Conservation (phyloP, 208 protist genomes). For the Trypanosoma scelopori region DNA sequence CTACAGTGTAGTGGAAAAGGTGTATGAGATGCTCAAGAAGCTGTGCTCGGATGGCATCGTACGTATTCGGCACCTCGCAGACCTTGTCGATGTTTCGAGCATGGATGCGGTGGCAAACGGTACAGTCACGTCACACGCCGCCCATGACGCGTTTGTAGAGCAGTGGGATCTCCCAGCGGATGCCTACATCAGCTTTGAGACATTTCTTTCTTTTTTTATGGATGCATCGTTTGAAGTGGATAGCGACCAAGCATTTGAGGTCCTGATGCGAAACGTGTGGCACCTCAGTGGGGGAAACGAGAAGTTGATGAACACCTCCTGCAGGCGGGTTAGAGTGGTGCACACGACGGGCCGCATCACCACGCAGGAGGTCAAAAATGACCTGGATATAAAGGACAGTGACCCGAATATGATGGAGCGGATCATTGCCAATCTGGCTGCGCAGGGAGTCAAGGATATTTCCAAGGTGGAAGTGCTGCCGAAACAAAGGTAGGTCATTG, state of each 20-base stretch:
- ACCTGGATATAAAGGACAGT: constrained; percentile 64
- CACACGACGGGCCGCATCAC: constrained; percentile 83
- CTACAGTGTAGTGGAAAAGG: constrained; percentile 50
- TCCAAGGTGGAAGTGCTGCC: constrained; percentile 52
- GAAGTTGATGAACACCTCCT: constrained; percentile 80
- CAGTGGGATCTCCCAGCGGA: constrained; percentile 60
- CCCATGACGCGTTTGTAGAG: constrained; percentile 47
- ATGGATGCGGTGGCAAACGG: constrained; percentile 48
- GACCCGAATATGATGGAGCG: constrained; percentile 47
- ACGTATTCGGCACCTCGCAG: constrained; percentile 43
- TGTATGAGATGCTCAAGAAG: constrained; percentile 66
- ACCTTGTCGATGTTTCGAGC: constrained; percentile 65
- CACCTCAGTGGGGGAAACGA: constrained; percentile 89
- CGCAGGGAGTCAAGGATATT: constrained; percentile 88
- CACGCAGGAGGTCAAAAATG: constrained; percentile 82
- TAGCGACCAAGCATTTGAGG: constrained; percentile 81
- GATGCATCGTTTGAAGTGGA: constrained; percentile 79
- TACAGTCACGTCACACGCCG: constrained; percentile 39
- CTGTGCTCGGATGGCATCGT: constrained; percentile 51
- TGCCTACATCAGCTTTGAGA: constrained; percentile 47
- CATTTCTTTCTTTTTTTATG: constrained; percentile 71
- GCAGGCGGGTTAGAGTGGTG: constrained; percentile 77
- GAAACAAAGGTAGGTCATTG: constrained; percentile 7
- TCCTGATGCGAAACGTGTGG: constrained; percentile 85
- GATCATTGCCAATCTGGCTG: constrained; percentile 63